Evolutionary conservation across 2,329 filamentous ascomycete species (phyloP).

Genomic region (Fonsecaea nubica): DNA sequence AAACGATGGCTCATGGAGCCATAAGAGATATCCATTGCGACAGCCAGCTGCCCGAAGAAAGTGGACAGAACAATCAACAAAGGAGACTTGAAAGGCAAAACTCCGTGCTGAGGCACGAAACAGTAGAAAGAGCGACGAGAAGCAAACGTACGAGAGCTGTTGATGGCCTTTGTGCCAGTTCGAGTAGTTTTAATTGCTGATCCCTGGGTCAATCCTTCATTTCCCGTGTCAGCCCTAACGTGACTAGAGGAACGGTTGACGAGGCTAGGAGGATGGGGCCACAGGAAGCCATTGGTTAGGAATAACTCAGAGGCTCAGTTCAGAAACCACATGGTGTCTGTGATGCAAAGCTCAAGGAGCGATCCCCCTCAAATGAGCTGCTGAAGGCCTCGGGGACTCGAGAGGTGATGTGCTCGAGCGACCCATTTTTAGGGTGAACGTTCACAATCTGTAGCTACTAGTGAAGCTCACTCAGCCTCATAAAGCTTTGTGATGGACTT

Average conservation of each 20-base stretch:
- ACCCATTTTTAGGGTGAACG: neutral
- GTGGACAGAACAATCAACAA: slow-evolving; percentile 1
- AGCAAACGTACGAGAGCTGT: neutral
- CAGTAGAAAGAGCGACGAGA: slow-evolving; percentile 1
- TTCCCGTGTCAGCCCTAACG: slow-evolving; percentile 19
- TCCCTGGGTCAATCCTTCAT: slow-evolving; percentile 20
- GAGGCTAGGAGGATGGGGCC: slow-evolving; percentile 11
- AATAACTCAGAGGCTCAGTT: neutral
- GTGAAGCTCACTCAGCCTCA: slow-evolving; percentile 15
- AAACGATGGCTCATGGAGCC: slow-evolving; percentile 5
- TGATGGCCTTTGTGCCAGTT: slow-evolving; percentile 6
- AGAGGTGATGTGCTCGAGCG: slow-evolving; percentile 4
- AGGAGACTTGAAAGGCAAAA: slow-evolving; percentile 2
- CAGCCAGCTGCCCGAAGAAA: slow-evolving; percentile 17
- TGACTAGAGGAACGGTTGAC: neutral
- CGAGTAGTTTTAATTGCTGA: slow-evolving; percentile 17
- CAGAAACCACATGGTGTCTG: neutral
- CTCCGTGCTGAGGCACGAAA: neutral
- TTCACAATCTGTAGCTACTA: neutral
- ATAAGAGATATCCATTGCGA: slow-evolving; percentile 14
- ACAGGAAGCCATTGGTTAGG: neutral
- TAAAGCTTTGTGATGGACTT: neutral
- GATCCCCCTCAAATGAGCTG: neutral
- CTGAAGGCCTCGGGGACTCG: neutral
- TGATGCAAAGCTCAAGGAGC: neutral